Evolutionary conservation across 305 asterid genomes (phyloP).

Genomic region (Plantago coronopus): DNA sequence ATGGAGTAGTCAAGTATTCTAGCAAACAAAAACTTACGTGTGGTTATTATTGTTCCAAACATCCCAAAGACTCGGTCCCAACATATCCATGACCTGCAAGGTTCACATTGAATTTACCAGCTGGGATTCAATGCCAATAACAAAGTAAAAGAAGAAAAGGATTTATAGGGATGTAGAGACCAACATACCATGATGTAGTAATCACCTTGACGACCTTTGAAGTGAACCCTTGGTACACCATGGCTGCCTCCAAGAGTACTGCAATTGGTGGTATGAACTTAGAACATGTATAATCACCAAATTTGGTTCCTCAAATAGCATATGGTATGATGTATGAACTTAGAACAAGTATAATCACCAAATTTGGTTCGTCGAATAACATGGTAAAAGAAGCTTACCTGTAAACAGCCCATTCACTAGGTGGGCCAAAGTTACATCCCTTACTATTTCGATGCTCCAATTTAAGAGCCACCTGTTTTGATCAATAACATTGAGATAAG

Average conservation of each 20-base stretch:
- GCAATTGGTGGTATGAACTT: slow-evolving; percentile 22
- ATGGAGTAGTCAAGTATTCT: slow-evolving; percentile 16
- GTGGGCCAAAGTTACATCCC: slow-evolving; percentile 84
- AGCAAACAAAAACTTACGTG: slow-evolving; percentile 39
- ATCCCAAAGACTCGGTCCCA: slow-evolving; percentile 98
- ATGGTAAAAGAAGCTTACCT: slow-evolving; percentile 44
- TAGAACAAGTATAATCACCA: slow-evolving; percentile 17
- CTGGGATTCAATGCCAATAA: slow-evolving; percentile 10
- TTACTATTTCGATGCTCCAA: slow-evolving; percentile 83
- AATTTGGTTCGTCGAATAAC: slow-evolving; percentile 15
- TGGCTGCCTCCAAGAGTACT: slow-evolving; percentile 85
- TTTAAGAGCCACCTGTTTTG: slow-evolving; percentile 74
- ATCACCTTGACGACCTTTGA: slow-evolving; percentile 81
- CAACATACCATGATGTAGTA: slow-evolving; percentile 71
- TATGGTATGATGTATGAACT: no score
- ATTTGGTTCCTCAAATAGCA: slow-evolving; percentile 17
- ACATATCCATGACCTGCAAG: slow-evolving; percentile 89
- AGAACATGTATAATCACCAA: slow-evolving; percentile 18
- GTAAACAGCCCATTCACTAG: slow-evolving; percentile 87
- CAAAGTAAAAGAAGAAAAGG: slow-evolving; percentile 5
- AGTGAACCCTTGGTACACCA: slow-evolving; percentile 86
- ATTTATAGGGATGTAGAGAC: neutral
- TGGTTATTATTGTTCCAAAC: slow-evolving; percentile 70
- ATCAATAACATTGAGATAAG: slow-evolving; percentile 20
- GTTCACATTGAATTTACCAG: slow-evolving; percentile 17